phyloP scores from a whole-genome alignment of 805 yeast species.

The Schwanniomyces polymorphus region DNA sequence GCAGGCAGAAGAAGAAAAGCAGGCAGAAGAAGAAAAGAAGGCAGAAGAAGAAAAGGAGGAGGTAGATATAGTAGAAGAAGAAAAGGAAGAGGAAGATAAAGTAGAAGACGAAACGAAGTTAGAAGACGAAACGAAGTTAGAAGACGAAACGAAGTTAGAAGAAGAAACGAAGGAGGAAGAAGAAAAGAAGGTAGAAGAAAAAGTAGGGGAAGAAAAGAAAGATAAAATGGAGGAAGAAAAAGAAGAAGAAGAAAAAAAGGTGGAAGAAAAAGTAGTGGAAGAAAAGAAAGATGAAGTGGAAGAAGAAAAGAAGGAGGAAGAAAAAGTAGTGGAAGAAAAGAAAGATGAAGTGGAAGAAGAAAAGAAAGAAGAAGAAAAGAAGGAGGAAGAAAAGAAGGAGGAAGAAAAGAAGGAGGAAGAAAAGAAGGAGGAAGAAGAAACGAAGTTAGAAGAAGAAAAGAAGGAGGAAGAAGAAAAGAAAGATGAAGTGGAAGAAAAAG shows the following conservation, averaged over 20 bases:
- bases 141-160: not conserved
- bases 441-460: not conserved
- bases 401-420: conserved; percentile 1
- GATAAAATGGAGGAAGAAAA: not conserved
- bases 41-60: not conserved
- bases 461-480: not conserved
- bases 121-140: not conserved
- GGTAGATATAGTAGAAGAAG: not conserved
- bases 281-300: not conserved
- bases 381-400: not conserved
- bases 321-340: not conserved
- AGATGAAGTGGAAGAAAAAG: not conserved
- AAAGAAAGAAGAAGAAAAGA: not conserved
- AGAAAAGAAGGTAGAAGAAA: not conserved
- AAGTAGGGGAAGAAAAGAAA: not conserved
- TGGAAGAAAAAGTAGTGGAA: not conserved
- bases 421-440: not conserved
- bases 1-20: not conserved
- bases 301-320: not conserved
- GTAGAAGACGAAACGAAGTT: not conserved
- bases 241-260: not conserved
- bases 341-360: too few species aligned
- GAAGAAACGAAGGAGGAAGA: not conserved
- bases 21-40: not conserved
- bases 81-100: not conserved